These are phyloP conservation scores for Ceratobasidium sp. DNA, from an alignment of 1,284 basidiomycete species.

Conservation along the genomic window DNA sequence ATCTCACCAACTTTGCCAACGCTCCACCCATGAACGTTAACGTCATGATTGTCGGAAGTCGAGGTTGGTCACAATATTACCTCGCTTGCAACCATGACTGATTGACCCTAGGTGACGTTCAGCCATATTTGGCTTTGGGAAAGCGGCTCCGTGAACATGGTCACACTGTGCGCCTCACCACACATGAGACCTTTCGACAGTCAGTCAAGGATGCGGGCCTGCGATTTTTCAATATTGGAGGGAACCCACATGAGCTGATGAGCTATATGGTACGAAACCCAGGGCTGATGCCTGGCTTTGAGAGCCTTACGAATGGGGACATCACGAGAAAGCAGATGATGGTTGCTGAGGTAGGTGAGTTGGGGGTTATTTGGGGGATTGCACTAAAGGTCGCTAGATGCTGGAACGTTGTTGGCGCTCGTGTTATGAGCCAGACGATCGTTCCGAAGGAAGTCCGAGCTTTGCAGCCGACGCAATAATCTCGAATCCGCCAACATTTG, in stretches of 20 bases:
- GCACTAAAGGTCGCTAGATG: slow-evolving; percentile 47
- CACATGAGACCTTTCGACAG: slow-evolving; percentile 66
- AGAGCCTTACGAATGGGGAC: slow-evolving; percentile 58
- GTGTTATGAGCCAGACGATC: slow-evolving; percentile 57
- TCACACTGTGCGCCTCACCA: slow-evolving; percentile 69
- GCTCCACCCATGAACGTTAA: slow-evolving; percentile 62
- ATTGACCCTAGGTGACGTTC: slow-evolving; percentile 63
- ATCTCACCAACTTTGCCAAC: slow-evolving; percentile 49
- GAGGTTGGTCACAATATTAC: slow-evolving; percentile 52
- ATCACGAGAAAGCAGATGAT: slow-evolving; percentile 57
- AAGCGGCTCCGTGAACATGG: slow-evolving; percentile 59
- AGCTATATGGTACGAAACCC: slow-evolving; percentile 67
- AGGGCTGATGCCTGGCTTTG: slow-evolving; percentile 59
- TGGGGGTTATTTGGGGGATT: neutral
- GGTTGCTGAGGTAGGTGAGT: slow-evolving; percentile 50
- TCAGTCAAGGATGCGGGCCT: slow-evolving; percentile 61
- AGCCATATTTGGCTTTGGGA: slow-evolving; percentile 73
- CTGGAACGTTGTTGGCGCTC: slow-evolving; percentile 65
- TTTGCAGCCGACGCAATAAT: slow-evolving; percentile 71
- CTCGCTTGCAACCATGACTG: neutral
- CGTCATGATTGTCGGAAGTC: slow-evolving; percentile 68
- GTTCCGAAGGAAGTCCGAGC: slow-evolving; percentile 48
- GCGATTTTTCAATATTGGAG: slow-evolving; percentile 65
- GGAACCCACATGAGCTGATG: slow-evolving; percentile 66
- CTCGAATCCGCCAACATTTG: slow-evolving; percentile 68